Base-by-base conservation (phyloP, 78 protist genomes). In the Fonticula alba region DNA sequence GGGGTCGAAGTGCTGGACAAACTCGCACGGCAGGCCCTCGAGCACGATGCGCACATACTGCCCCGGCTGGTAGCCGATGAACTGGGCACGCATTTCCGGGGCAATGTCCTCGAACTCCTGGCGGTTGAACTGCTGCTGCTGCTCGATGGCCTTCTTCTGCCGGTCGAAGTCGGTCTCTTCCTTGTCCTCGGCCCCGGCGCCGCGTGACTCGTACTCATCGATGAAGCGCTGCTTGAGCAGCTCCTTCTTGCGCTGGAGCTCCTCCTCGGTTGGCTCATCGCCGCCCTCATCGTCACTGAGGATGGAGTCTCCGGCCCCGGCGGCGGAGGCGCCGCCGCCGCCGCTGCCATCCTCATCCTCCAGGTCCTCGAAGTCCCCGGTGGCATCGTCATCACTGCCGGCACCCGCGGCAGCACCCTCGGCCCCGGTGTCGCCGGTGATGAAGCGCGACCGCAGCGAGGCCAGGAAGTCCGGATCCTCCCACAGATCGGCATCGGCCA, bases 41-140 rank as follows among this genome's bases (percentile, higher is more conserved):
- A 75, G 0, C 52, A 69, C 70, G 7, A 96, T 64, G 50, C 99
- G 81, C 37, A 93, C 94, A 59, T 96, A 96, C 19, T 63, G 24
- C 43, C 99, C 78, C 40, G 71, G 66, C 26, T 72, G 64, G 68
- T 27, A 55, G 22, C 64, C 64, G 15, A 4, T 29, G 32, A 24
- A 24, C 7, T 10, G 13, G 11, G 38, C 3, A 3, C 47, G 54
- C 9, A 1, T 3, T 13, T 60, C 11, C 32, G 20, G 26, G 14
- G 38, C 26, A 37, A 63, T 7, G 20, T 50, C 33, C n/a, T 17
- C 63, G 20, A 62, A 71, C 49, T 62, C 70, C 6, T 56, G 14
- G 26, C 40, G 55, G 74, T 75, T 66, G 31, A 37, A 2, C 46
- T 29, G 26, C 20, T 0, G 20, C 67, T 56, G 80, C 58, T 33